Base-by-base conservation (phyloP, 1,284 basidiomycete genomes). In the Trichosporon asahii region DNA sequence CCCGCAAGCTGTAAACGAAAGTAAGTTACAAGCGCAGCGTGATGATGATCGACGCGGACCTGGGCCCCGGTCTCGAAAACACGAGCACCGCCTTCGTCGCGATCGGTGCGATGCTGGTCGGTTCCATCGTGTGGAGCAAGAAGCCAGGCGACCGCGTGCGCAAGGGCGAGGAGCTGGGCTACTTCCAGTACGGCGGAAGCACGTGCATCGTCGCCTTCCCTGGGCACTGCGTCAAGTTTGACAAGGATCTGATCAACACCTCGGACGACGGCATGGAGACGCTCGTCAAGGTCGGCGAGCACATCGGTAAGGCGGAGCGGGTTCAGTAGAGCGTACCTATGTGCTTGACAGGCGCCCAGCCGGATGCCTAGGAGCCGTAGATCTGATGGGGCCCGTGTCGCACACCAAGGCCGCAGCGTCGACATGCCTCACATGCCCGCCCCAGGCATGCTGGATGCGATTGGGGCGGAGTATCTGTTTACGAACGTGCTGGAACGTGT, bases 1-100 rank as follows among this genome's bases (percentile, higher is more conserved):
- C 77, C 93, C 93, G 0, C 91, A 93, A 80, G 92, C 91, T 0
- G 87, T 95, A 70, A 93, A 91, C 75, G 89, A 90, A 80, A 74
- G 80, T 79, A 29, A 72, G 78, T 67, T 21, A 75, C 74, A 70
- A 76, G 70, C 67, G 76, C 67, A 57, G 72, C 53, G 31, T 67
- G 29, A 31, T 68, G 66, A 55, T 72, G 64, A 79, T 86, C 68
- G 73, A 84, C 67, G 83, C 81, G 21, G 78, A 81, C 40, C 74
- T 85, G 53, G 82, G 83, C 8, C 76, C 76, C 1, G 79, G 79
- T 8, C 65, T 67, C 31, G 78, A 79, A 57, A 55, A 72, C 18
- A 72, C 79, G 0, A 78, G 80, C 21, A 69, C 82, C 2, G 82
- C 80, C 0, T 78, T 84, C 44, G 82, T 84, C 0, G 79, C 83